Base-by-base conservation (phyloP, 148 eudicot species). In the Beta vulgaris region DNA sequence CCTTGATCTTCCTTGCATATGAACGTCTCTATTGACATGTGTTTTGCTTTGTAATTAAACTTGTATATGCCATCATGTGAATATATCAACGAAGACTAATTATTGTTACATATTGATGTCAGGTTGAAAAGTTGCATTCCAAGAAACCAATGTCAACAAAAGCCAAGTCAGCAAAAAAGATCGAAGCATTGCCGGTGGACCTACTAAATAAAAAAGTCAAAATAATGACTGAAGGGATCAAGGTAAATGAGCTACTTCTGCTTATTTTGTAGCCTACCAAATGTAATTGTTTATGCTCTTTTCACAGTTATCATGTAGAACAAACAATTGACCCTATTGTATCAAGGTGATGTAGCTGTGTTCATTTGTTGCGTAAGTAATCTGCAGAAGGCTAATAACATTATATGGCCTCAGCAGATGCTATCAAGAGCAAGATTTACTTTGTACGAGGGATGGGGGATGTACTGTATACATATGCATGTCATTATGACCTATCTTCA, bases 181-280 rank as follows among this genome's bases (percentile, higher is more conserved):
- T 82, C 79, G 97, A 93, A 35, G n/a, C 74, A 53, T 84, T 85
- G 68, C 73, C 83, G 72, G 78, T 80, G 76, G 87, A 84, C 39
- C 71, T 84, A 46, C 81, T 84, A 7, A 86, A 89, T 77, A 90
- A 90, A 76, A 93, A 90, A 80, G 79, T 93, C 15, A 93, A 87
- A 84, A 94, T 92, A 76, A 80, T 87, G 84, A 87, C 86, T 3
- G 96, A 94, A 58, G 90, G 91, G 66, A 71, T 89, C 39, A 85
- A 82, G 90, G 98, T 91, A 77, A 64, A 44, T 81, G 19, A 71
- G 42, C 77, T 73, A 36, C 40, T 62, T 63, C 29, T 37, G 21
- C 21, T 64, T 6, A 31, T 58, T 60, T 14, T 32, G 35, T 75
- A 5, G 11, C 40, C 62, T 70, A 65, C 54, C 7, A 11, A 48